Base-by-base conservation (phyloP, 1,284 basidiomycete species). In the Ustilago crameri region DNA sequence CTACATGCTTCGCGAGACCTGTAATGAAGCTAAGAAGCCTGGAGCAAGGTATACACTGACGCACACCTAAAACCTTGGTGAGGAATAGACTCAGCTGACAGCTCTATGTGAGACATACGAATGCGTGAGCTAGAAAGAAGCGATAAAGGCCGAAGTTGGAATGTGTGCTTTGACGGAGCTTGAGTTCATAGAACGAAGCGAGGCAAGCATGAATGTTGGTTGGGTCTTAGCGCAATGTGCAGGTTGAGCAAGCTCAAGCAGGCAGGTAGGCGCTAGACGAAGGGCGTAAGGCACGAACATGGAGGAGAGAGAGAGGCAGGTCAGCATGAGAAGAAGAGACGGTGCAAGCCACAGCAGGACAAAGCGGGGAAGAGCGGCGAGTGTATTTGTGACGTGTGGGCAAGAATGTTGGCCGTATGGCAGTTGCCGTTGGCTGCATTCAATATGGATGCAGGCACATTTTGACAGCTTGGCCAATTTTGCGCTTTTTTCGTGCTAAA, bases 301-400 rank as follows among this genome's bases (percentile, higher is more conserved):
- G n/a, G 20, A 41, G 41, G 48, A 35, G 38, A 41, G n/a, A 30
- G 30, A 30, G 30, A 30, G 30, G 12, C 7, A 30, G 32, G 23
- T 8, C 30, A 47, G 27, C 24, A 32, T 20, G 30, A n/a, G n/a
- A n/a, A n/a, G n/a, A n/a, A n/a, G n/a, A n/a, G n/a, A n/a, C n/a
- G n/a, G n/a, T n/a, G n/a, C n/a, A n/a, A n/a, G n/a, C n/a, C n/a
- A n/a, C n/a, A n/a, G n/a, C n/a, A n/a, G n/a, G n/a, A n/a, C n/a
- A 18, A 51, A 43, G 41, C 50, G 50, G 50, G 40, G 30, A 51
- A 51, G 50, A 51, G 50, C 50, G 50, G 50, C 50, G 50, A 51
- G 35, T 45, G 5, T 30, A 24, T 37, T 24, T 27, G 51, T 52
- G 51, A 52, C 42, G 42, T 52, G 32, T 35, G n/a, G 23, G 17